Percentiles rank a stretch among this genome's conserved stretches.
These are phyloP conservation scores for Moesziomyces aphidis DNA, from an alignment of 1,284 basidiomycete genomes.

Conservation along the genomic window DNA sequence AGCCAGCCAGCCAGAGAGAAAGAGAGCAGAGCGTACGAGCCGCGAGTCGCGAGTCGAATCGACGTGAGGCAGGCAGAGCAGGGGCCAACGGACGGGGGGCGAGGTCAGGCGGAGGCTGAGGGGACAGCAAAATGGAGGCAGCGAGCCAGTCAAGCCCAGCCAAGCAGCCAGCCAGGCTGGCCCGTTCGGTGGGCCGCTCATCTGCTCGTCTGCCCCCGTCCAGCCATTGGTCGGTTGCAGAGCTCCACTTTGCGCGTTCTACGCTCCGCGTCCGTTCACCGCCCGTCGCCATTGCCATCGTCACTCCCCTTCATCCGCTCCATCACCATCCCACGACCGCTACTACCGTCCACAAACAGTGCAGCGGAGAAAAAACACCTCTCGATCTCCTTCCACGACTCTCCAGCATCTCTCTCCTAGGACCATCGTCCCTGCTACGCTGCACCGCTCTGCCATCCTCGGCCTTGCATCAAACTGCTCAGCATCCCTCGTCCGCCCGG, in stretches of 20 bases:
- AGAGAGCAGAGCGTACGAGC: background rate
- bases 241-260: conserved; percentile 29
- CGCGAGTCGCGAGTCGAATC: background rate
- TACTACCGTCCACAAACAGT: conserved; percentile 2
- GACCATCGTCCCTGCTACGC: conserved; percentile 3
- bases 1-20: too few species aligned
- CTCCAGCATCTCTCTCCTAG: conserved; percentile 1
- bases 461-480: background rate
- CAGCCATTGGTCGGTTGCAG: conserved; percentile 10
- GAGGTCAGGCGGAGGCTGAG: background rate
- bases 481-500: background rate
- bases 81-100: background rate
- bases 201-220: conserved; percentile 30
- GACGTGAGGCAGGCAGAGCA: conserved; percentile 1
- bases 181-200: conserved; percentile 7
- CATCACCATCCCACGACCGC: conserved; percentile 1
- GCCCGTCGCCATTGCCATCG: background rate
- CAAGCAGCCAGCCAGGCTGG: background rate
- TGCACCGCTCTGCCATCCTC: conserved; percentile 1
- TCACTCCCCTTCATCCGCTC: background rate
- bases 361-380: conserved; percentile 8
- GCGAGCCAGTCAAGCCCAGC: background rate
- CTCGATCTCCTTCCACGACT: background rate
- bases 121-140: background rate
- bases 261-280: conserved; percentile 20